Base-by-base conservation (phyloP, 345 rosid genomes). In the Aegle marmelos region DNA sequence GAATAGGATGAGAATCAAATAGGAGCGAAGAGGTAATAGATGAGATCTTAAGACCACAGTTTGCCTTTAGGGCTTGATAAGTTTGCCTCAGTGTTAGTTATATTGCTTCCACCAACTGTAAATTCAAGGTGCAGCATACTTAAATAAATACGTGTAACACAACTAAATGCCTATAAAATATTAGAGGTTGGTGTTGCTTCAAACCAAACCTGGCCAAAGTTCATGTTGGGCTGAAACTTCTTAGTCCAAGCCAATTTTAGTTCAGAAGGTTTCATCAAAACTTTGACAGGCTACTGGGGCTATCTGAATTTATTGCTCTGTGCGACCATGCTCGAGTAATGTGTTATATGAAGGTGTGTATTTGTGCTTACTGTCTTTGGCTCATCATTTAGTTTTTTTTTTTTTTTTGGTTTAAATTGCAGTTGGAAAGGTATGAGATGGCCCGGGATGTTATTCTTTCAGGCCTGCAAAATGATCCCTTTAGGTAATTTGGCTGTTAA, bases 391-490 rank as follows among this genome's bases (percentile, higher is more conserved):
- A 13, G 2, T 45, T 61, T 34, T 77, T n/a, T 45, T 53, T 77
- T 45, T 53, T 68, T n/a, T n/a, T n/a, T n/a, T n/a, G n/a, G n/a
- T n/a, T 77, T 64, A 31, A 77, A 77, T 74, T 78, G 80, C 88
- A 95, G 99, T 81, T 93, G 90, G 99, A 96, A 85, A 91, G 90
- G 80, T 96, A 96, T 81, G 94, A 93, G 70, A 70, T 78, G 76
- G 97, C 99, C 39, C 87, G 89, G 72, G 94, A 93, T 62, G 83
- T 83, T 81, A 79, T 93, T 81, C 87, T 92, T 72, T 90, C 94
- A 63, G 99, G 98, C 69, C 97, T 96, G 83, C 98, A 93, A 83
- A 81, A 91, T 74, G 97, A 93, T 83, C 98, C 99, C 66, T 88
- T 83, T 75, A 91, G 98, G 99, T 94, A 87, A 68, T 68, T 41